phyloP scores from a whole-genome alignment of 495 filamentous ascomycete genomes.

The Pyrenula massariospora region DNA sequence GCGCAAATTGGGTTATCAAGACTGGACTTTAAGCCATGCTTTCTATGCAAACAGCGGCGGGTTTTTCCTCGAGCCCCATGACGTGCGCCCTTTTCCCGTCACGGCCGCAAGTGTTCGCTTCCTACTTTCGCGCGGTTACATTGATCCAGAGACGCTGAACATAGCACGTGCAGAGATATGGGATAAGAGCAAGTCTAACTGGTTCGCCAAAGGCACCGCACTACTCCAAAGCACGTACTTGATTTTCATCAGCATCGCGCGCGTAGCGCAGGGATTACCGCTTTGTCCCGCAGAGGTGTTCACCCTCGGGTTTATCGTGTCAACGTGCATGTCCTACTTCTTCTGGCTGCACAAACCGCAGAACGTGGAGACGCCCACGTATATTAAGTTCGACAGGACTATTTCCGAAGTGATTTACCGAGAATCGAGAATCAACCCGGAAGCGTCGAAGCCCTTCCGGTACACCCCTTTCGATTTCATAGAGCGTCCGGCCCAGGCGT shows the following conservation, averaged over 20 bases:
- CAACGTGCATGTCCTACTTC: too few relatives aligned
- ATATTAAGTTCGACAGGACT: too few relatives aligned
- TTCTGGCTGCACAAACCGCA: conserved; percentile 34
- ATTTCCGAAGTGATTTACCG: too few relatives aligned
- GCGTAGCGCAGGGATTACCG: conserved; percentile 12
- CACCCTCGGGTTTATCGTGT: conserved; percentile 27
- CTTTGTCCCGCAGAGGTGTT: conserved; percentile 28
- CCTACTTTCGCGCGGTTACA: conserved; percentile 5
- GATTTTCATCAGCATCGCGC: conserved; percentile 12
- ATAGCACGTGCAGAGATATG: conserved; percentile 17
- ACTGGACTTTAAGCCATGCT: conserved; percentile 25
- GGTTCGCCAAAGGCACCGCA: conserved; percentile 13
- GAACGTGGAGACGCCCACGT: conserved; percentile 16
- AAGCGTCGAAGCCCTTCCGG: too few relatives aligned
- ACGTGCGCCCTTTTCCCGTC: conserved; percentile 1
- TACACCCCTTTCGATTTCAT: conserved; percentile 14
- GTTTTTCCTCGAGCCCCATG: conserved; percentile 13
- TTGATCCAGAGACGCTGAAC: conserved; percentile 11
- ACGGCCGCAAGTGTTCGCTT: conserved; percentile 7
- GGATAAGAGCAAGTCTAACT: conserved; percentile 28
- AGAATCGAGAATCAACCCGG: not conserved
- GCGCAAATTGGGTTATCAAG: conserved; percentile 2
- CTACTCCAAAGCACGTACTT: conserved; percentile 27
- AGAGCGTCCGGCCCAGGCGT: not conserved
- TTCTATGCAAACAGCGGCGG: conserved; percentile 30